These are phyloP conservation scores for Starmera pachycereana DNA, from an alignment of 805 yeast genomes.

Conservation along the genomic window DNA sequence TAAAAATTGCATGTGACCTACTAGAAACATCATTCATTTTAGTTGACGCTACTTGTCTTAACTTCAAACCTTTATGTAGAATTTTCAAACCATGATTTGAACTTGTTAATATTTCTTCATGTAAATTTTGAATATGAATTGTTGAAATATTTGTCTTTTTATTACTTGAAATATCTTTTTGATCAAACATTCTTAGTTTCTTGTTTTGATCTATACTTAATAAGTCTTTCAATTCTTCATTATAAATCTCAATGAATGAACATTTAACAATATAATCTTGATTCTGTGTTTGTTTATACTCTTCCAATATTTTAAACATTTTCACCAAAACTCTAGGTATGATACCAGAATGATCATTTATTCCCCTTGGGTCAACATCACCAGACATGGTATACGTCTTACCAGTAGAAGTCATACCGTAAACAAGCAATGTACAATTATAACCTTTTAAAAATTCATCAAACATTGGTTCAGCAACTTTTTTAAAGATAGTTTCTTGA, in stretches of 20 bases:
- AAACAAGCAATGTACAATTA: conserved; percentile 76
- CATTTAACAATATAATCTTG: conserved; percentile 60
- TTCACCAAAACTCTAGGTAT: conserved; percentile 49
- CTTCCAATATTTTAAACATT: conserved; percentile 43
- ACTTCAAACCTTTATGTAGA: conserved; percentile 45
- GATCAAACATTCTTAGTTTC: conserved; percentile 43
- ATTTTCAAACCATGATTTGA: conserved; percentile 47
- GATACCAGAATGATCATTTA: conserved; percentile 43
- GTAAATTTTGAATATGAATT: conserved; percentile 53
- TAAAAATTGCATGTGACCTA: conserved; percentile 70
- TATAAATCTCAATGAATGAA: conserved; percentile 78
- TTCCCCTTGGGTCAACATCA: conserved; percentile 31
- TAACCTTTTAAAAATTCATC: conserved; percentile 65
- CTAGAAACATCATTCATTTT: conserved; percentile 66
- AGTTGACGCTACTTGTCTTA: conserved; percentile 60
- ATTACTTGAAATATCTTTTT: conserved; percentile 6
- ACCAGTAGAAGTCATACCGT: conserved; percentile 91
- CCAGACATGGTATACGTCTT: conserved; percentile 80
- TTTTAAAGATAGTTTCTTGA: conserved; percentile 55
- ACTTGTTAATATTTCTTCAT: conserved; percentile 45
- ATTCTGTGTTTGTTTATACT: conserved; percentile 12
- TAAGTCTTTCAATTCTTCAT: conserved; percentile 75
- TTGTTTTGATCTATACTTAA: conserved; percentile 36
- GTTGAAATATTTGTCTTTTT: conserved; percentile 10
- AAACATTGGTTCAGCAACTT: conserved; percentile 53